Evolutionary conservation across 441 rosid species (phyloP), one percentile per base, ranked within the genome.

Genomic region (Sinapis alba): DNA sequence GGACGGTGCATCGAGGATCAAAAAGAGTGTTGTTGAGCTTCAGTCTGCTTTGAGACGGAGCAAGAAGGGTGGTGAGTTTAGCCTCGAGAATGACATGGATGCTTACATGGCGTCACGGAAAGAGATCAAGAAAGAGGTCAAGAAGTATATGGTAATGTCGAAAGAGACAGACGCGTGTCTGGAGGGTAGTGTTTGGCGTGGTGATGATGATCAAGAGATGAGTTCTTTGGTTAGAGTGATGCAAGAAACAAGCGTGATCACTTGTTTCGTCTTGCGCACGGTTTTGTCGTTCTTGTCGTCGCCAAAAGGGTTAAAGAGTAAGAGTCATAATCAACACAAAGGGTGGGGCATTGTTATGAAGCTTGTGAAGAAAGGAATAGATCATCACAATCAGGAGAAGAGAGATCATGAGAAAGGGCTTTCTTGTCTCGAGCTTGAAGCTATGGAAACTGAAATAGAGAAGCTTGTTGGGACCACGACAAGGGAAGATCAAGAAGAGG

Each of bases 31-130:
- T 62, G 70, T 83, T 13, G 84, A 74, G 20, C 82, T 90, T 60
- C 88, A 83, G 59, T 93, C 94, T 2, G 82, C 86, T 60, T 82
- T 89, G 43, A 73, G 89, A 11, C 21, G 92, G 58, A 78, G 81
- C 69, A 83, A 87, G 66, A 88, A 81, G 60, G 83, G 82, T 3
- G 83, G 84, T 19, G 88, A 84, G 1, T 62, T 64, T 5, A 75
- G 80, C 76, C 75, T 85, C 1, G 86, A 83, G 73, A 74, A 43
- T 38, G 78, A 73, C 18, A 57, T 82, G 59, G 61, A 60, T 64
- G 82, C 77, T 41, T 93, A 85, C 51, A 18, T 84, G 68, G 45
- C 65, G 54, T 78, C 81, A 0, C 78, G 90, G 50, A 88, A 85
- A 79, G 83, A 67, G 62, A 79, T 71, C 76, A 87, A 80, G 65